Conservation (phyloP, 768 basidiomycete genomes). For the Trametes coccinea region DNA sequence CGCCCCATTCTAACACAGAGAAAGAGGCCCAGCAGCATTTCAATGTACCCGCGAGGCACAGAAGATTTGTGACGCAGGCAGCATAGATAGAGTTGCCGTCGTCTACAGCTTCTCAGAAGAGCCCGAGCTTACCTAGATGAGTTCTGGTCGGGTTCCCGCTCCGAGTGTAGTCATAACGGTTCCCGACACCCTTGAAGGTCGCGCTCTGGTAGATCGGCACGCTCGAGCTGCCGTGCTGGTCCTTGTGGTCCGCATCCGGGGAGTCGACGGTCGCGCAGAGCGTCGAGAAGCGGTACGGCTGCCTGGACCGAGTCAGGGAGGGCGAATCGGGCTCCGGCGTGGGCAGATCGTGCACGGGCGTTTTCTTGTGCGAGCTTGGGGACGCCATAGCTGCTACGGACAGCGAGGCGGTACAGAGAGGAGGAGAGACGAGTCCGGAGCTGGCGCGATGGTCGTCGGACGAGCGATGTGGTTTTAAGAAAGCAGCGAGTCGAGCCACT, state of each 20-base stretch:
- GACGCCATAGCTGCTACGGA: constrained; percentile 12
- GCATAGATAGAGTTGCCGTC: background rate
- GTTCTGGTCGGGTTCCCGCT: constrained; percentile 97
- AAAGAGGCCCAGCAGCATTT: too few relatives aligned
- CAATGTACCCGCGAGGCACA: background rate
- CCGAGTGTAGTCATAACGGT: constrained; percentile 90
- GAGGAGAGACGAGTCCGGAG: background rate
- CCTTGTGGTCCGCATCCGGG: constrained; percentile 86
- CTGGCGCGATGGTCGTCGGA: constrained; percentile 3
- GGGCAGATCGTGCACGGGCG: constrained; percentile 53
- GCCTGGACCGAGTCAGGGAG: constrained; percentile 49
- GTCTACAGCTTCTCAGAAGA: background rate
- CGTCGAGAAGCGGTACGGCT: constrained; percentile 87
- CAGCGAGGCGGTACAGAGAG: background rate
- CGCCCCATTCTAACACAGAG: background rate
- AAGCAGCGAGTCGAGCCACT: constrained; percentile 14
- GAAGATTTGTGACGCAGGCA: background rate
- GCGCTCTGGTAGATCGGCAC: constrained; percentile 98
- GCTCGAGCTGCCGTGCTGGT: constrained; percentile 91
- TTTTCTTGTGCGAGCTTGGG: constrained; percentile 6
- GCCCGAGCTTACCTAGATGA: constrained; percentile 73
- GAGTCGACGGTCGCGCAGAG: constrained; percentile 91
- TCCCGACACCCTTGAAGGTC: constrained; percentile 93
- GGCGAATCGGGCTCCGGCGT: constrained; percentile 86
- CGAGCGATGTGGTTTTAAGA: constrained; percentile 11